These are phyloP conservation scores for Podaxis rugospora DNA, from an alignment of 768 basidiomycete genomes.

Conservation along the genomic window DNA sequence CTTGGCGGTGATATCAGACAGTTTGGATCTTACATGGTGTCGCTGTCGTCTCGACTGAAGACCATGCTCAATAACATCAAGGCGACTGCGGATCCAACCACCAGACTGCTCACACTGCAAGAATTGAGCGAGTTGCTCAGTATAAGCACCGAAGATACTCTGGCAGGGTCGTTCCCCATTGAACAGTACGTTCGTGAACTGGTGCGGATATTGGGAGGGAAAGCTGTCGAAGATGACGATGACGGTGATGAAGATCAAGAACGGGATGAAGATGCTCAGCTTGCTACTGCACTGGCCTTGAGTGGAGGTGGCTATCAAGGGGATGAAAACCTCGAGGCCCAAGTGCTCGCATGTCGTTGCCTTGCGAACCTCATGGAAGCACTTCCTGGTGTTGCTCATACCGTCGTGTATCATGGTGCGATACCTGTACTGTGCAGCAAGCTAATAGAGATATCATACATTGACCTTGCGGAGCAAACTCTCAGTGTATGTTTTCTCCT, in stretches of 20 bases:
- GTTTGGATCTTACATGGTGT: slow-evolving; percentile 90
- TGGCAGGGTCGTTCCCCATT: slow-evolving; percentile 93
- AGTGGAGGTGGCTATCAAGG: slow-evolving; percentile 72
- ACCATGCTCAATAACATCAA: slow-evolving; percentile 88
- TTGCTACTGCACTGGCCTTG: slow-evolving; percentile 84
- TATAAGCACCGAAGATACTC: slow-evolving; percentile 95
- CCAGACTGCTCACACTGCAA: slow-evolving; percentile 84
- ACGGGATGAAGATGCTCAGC: slow-evolving; percentile 80
- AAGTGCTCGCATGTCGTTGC: slow-evolving; percentile 94
- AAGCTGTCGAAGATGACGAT: slow-evolving; percentile 64
- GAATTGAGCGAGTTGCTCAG: slow-evolving; percentile 93
- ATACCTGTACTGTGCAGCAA: slow-evolving; percentile 98
- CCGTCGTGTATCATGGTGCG: slow-evolving; percentile 96
- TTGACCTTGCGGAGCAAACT: slow-evolving; percentile 97
- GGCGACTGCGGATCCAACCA: slow-evolving; percentile 76
- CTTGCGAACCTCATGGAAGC: slow-evolving; percentile 98
- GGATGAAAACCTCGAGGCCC: slow-evolving; percentile 88
- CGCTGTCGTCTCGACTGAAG: slow-evolving; percentile 83
- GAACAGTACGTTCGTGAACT: slow-evolving; percentile 91
- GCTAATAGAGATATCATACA: slow-evolving; percentile 93
- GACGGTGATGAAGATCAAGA: slow-evolving; percentile 63
- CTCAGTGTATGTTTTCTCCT: slow-evolving; percentile 69
- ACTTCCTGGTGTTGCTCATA: slow-evolving; percentile 95
- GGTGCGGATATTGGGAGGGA: slow-evolving; percentile 84
- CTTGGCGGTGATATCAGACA: slow-evolving; percentile 82